These are phyloP conservation scores for Dichotomopilus funicola DNA, from an alignment of 2,329 filamentous ascomycete species.

Conservation along the genomic window DNA sequence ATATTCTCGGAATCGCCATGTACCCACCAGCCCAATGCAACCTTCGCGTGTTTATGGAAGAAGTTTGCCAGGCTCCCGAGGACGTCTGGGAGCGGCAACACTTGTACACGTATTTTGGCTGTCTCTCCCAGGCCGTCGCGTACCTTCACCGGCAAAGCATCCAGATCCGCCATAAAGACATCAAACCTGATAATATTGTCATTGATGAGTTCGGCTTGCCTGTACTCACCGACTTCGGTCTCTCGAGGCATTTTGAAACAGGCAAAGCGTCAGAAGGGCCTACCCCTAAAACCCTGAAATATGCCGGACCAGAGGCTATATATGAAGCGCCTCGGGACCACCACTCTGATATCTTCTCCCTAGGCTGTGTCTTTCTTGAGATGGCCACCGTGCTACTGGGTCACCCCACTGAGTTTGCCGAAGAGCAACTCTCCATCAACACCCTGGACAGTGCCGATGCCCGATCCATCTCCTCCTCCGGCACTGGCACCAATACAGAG, in stretches of 20 bases:
- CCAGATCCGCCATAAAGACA: slow-evolving; percentile 26
- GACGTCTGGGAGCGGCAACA: slow-evolving; percentile 14
- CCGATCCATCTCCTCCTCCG: slow-evolving; percentile 2
- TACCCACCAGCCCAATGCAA: slow-evolving; percentile 24
- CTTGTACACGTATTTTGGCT: slow-evolving; percentile 26
- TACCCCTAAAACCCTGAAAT: slow-evolving; percentile 22
- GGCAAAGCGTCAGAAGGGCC: slow-evolving; percentile 22
- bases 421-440: slow-evolving; percentile 17
- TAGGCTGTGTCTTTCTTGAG: slow-evolving; percentile 28
- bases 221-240: slow-evolving; percentile 24
- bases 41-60: slow-evolving; percentile 22
- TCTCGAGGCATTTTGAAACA: slow-evolving; percentile 25
- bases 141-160: slow-evolving; percentile 19
- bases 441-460: not conserved
- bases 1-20: slow-evolving; percentile 25
- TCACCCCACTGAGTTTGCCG: slow-evolving; percentile 16
- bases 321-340: slow-evolving; percentile 20
- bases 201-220: slow-evolving; percentile 25
- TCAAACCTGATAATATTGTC: slow-evolving; percentile 27
- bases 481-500: not conserved
- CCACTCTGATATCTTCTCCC: slow-evolving; percentile 26
- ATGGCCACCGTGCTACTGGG: slow-evolving; percentile 26
- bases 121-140: slow-evolving; percentile 24
- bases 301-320: slow-evolving; percentile 23
- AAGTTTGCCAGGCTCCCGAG: slow-evolving; percentile 12